Base-by-base conservation (phyloP, 768 basidiomycete genomes). In the Lentinula raphanica region DNA sequence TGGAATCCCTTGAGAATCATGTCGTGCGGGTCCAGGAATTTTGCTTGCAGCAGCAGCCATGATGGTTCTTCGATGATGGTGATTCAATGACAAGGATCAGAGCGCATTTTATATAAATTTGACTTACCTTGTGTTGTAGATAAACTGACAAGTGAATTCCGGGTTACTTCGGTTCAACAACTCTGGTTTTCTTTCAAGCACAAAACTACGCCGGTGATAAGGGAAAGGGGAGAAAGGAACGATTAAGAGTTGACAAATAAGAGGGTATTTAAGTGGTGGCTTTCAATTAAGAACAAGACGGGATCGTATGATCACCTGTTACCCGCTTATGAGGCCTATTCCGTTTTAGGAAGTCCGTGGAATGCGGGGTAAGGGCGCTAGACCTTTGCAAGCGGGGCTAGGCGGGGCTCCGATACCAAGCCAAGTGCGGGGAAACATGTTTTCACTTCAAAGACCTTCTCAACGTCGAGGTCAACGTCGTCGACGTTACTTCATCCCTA, bases 1-100 rank as follows among this genome's bases (percentile, higher is more conserved):
- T 3, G 54, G 54, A 28, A 56, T 56, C 15, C 54, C 54, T 56
- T 44, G 40, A 9, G 54, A 56, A 35, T 56, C 54, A 56, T 44
- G 54, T n/a, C 54, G 23, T 12, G 54, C 40, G 32, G 54, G 51
- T 7, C 19, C 23, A 27, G 51, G 51, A 31, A 53, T 17, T 2
- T 53, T 38, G 38, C 46, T 48, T 48, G 46, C 46, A 28, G 46
- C 29, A n/a, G 51, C 9, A 25, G 51, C 23, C 51, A 53, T 53
- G 2, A 11, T 27, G 12, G 3, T 28, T 39, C n/a, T 35, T 32
- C 17, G 31, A 36, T 32, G 36, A 0, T n/a, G 15, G 28, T 15
- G 36, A 11, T 38, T 17, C 8, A n/a, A 39, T 39, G 32, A 25
- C 19, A 44, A 21, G 19, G 4, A 44, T 23, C 42, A 44, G 5